Evolutionary conservation across 2,329 filamentous ascomycete species (phyloP).

Genomic region (Arthrobotrys megalospora): DNA sequence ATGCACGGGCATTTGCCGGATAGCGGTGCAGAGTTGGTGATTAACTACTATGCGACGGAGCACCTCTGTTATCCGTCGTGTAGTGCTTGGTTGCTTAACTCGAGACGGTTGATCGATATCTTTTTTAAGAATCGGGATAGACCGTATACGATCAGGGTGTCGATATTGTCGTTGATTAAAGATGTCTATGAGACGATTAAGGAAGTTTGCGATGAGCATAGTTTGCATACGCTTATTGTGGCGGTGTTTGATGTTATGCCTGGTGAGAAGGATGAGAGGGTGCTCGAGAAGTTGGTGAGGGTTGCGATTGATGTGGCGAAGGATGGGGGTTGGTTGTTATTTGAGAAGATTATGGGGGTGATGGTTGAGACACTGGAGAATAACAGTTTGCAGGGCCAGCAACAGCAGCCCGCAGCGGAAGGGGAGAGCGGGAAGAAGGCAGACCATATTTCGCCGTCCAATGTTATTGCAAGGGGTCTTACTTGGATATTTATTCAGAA

Average conservation of each 20-base stretch:
- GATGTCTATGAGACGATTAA: constrained; percentile 71
- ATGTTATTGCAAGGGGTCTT: constrained; percentile 80
- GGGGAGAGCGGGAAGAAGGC: constrained; percentile 55
- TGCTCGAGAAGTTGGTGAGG: constrained; percentile 77
- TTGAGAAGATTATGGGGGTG: constrained; percentile 74
- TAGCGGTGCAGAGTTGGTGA: constrained; percentile 75
- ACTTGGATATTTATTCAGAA: constrained; percentile 82
- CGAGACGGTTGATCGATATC: constrained; percentile 74
- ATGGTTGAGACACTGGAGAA: constrained; percentile 65
- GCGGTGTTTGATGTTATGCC: constrained; percentile 75
- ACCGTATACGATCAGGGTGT: constrained; percentile 75
- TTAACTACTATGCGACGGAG: constrained; percentile 79
- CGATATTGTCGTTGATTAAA: constrained; percentile 74
- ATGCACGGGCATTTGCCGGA: constrained; percentile 77
- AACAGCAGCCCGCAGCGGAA: constrained; percentile 65
- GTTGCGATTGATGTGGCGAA: constrained; percentile 77
- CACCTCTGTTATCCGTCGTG: constrained; percentile 81
- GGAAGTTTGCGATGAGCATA: constrained; percentile 74
- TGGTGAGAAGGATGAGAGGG: constrained; percentile 75
- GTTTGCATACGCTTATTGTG: constrained; percentile 74
- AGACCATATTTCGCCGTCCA: constrained; percentile 72
- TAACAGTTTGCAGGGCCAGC: constrained; percentile 49
- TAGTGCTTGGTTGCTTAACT: constrained; percentile 77
- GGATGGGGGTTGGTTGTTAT: constrained; percentile 74
- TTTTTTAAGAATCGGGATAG: constrained; percentile 77